Percentiles rank a stretch among this genome's conserved stretches.
Conservation (phyloP, 257 asterid genomes). For the Parsonsia alboflavescens region DNA sequence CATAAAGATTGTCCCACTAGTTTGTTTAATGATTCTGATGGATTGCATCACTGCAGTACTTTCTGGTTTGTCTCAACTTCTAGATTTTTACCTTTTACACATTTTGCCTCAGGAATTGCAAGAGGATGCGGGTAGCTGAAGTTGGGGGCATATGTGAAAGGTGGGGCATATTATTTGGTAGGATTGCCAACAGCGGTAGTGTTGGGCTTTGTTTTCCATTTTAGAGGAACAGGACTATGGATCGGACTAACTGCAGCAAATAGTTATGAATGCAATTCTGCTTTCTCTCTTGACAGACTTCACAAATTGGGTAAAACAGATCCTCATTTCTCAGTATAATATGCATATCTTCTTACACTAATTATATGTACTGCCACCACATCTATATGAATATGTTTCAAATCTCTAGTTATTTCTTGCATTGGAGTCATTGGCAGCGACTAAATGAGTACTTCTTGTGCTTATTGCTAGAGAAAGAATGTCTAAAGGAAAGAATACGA, state of each 20-base stretch:
- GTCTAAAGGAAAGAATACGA: slow-evolving; percentile 17
- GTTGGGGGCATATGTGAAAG: slow-evolving; percentile 71
- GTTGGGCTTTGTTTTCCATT: slow-evolving; percentile 49
- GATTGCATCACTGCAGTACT: slow-evolving; percentile 22
- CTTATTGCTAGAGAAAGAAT: slow-evolving; percentile 24
- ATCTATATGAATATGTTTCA: too few species aligned
- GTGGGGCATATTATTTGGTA: slow-evolving; percentile 61
- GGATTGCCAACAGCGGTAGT: slow-evolving; percentile 64
- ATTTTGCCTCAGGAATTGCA: slow-evolving; percentile 48
- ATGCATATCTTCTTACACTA: neutral
- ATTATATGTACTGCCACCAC: too few species aligned
- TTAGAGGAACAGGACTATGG: slow-evolving; percentile 76
- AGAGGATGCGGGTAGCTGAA: slow-evolving; percentile 95
- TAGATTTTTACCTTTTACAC: neutral
- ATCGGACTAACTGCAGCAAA: slow-evolving; percentile 55
- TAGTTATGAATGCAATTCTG: slow-evolving; percentile 40
- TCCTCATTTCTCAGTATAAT: neutral
- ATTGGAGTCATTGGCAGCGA: neutral
- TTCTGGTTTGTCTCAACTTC: slow-evolving; percentile 16
- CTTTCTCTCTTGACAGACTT: slow-evolving; percentile 46
- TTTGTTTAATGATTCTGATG: slow-evolving; percentile 18
- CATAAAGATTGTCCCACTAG: slow-evolving; percentile 14
- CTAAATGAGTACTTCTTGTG: neutral
- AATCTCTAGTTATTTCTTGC: neutral
- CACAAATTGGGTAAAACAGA: slow-evolving; percentile 78